Base-by-base conservation (phyloP, 2,329 filamentous ascomycete species). In the Cytospora paraplurivora region DNA sequence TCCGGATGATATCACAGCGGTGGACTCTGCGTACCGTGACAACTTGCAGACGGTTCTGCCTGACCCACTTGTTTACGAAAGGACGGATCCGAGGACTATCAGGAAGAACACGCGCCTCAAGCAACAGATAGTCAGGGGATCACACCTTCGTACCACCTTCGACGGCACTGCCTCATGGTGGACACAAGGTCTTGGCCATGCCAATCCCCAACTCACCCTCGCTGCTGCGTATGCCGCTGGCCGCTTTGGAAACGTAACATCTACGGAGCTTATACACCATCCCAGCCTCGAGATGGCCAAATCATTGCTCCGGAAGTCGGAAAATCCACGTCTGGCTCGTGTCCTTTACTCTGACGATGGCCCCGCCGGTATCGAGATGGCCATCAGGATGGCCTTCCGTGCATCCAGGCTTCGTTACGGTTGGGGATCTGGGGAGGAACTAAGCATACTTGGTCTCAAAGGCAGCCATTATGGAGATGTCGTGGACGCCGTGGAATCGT, bases 141-240 rank as follows among this genome's bases (percentile, higher is more conserved):
- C 51, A 13, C 71, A 86, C 4, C 75, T 92, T 0, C 82, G 81
- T 53, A 83, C 90, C 1, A 88, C 89, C 0, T 93, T 95, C 62
- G 92, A 96, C 69, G 92, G 89, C 2, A 95, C 91, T 0, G 91
- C 91, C 1, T 94, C 91, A 0, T 96, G 92, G 92, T 96, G 92
- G 92, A 96, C 92, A 0, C 92, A 96, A 75, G 92, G 92, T 2
- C 82, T 96, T 0, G 92, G 92, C 1, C 92, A 96, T 68, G 89
- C 88, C 7, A 93, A 91, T 69, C 85, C 91, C 0, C 77, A 81
- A 0, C 79, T 96, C 1, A 85, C 90, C 0, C 82, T 95, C 1
- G 87, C 90, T 0, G 91, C 91, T 1, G 90, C 92, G 0, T 88
- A 95, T 71, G 91, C 92, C 0, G 90, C 92, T 1, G 91, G 92